Percentiles rank a stretch among this genome's conserved stretches.
These are phyloP conservation scores for Metschnikowia peoriensis DNA, from an alignment of 805 yeast genomes.

Conservation along the genomic window DNA sequence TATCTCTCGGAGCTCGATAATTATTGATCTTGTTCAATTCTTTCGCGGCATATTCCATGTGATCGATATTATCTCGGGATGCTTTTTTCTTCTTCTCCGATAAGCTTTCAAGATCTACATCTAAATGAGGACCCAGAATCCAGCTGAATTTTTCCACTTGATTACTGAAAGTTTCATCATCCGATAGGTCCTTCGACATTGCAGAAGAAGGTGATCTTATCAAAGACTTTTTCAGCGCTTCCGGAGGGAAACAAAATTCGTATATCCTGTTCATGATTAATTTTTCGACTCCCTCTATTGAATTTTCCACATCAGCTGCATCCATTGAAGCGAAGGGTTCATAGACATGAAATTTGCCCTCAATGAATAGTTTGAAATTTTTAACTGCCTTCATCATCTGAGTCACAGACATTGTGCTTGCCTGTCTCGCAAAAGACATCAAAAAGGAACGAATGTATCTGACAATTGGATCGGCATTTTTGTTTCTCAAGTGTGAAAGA, in stretches of 20 bases:
- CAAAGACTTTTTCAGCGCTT: constrained; percentile 35
- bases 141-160: constrained; percentile 66
- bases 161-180: constrained; percentile 52
- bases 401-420: constrained; percentile 57
- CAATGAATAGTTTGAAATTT: constrained; percentile 76
- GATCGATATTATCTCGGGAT: constrained; percentile 19
- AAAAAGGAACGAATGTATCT: constrained; percentile 83
- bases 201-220: constrained; percentile 21
- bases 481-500: constrained; percentile 64
- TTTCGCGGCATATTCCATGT: constrained; percentile 62
- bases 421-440: constrained; percentile 64
- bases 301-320: constrained; percentile 59
- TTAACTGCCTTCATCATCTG: constrained; percentile 76
- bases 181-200: constrained; percentile 54
- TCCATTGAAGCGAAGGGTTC: constrained; percentile 73
- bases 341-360: constrained; percentile 54
- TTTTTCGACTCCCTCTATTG: constrained; percentile 90
- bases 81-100: constrained; percentile 27
- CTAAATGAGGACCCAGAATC: constrained; percentile 74
- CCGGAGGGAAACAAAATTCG: constrained; percentile 76
- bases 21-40: constrained; percentile 78
- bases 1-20: constrained; percentile 93
- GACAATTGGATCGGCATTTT: constrained; percentile 84
- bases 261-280: constrained; percentile 86
- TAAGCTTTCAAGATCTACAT: constrained; percentile 51